Percentiles rank a stretch among this genome's conserved stretches.
These are phyloP conservation scores for Aspergillus quadricinctus DNA, from an alignment of 2,329 filamentous ascomycete species.

Conservation along the genomic window DNA sequence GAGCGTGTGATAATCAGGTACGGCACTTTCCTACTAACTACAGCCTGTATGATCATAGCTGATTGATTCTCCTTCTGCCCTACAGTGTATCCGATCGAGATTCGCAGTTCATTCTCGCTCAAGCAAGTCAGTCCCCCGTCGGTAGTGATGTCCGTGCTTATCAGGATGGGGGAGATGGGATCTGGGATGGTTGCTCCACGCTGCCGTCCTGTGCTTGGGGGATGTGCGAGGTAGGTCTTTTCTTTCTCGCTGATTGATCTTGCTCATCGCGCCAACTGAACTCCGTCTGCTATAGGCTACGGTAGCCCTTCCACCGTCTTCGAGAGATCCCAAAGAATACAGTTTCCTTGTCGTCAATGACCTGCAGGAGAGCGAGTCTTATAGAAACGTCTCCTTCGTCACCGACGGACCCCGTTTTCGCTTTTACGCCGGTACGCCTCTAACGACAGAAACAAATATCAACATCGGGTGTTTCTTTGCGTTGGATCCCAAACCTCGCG, in stretches of 20 bases:
- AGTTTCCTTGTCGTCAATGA: conserved; percentile 37
- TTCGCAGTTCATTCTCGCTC: conserved; percentile 49
- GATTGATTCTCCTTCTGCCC: not conserved
- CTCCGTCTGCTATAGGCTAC: conserved; percentile 26
- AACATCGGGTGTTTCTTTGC: conserved; percentile 60
- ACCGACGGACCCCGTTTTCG: conserved; percentile 30
- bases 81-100: conserved; percentile 44
- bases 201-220: conserved; percentile 31
- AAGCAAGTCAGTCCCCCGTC: conserved; percentile 42
- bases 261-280: not conserved
- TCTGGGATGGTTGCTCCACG: conserved; percentile 30
- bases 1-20: conserved; percentile 38
- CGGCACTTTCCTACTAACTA: not conserved
- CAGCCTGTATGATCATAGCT: not conserved
- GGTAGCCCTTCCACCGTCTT: conserved; percentile 26
- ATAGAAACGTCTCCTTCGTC: conserved; percentile 35
- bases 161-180: conserved; percentile 26
- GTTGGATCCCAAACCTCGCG: conserved; percentile 53
- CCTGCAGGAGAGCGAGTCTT: conserved; percentile 35
- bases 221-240: conserved; percentile 31
- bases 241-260: not conserved
- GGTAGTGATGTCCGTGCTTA: conserved; percentile 31
- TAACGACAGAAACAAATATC: conserved; percentile 54
- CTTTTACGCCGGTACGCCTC: conserved; percentile 59
- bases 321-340: conserved; percentile 19